A percentile compares a stretch with the other conserved stretches of the same genome.
These are phyloP conservation scores for Dalbergia cochinchinensis DNA, from an alignment of 306 rosid genomes.

Conservation along the genomic window DNA sequence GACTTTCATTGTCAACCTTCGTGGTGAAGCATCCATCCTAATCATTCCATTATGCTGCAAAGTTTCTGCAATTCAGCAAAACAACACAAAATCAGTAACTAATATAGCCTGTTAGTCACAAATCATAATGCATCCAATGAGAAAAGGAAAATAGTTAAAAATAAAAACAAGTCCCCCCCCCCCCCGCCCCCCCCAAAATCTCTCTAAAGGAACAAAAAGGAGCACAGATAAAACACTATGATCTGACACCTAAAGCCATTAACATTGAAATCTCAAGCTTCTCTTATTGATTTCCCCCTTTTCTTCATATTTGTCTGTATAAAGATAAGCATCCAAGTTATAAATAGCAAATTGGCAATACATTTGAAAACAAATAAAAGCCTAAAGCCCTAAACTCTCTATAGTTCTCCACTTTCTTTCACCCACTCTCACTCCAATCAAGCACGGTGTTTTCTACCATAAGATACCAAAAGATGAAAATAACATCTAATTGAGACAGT, in stretches of 20 bases:
- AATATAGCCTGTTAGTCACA: not conserved
- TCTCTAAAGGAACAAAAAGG: not conserved
- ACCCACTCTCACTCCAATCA: not conserved
- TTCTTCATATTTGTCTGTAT: not conserved
- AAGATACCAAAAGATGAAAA: not conserved
- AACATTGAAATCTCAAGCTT: constrained; percentile 7
- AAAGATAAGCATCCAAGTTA: constrained; percentile 6
- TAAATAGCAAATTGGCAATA: not conserved
- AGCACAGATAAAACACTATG: not conserved
- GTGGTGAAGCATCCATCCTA: constrained; percentile 41
- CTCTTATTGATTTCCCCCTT: not conserved
- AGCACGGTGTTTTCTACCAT: not conserved
- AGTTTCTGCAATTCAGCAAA: constrained; percentile 51
- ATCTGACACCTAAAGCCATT: constrained; percentile 12
- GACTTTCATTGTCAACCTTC: constrained; percentile 41
- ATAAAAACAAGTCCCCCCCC: too few relatives aligned
- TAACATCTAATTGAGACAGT: not conserved
- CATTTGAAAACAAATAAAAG: not conserved
- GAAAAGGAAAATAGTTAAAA: not conserved
- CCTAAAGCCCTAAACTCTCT: not conserved
- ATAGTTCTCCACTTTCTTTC: not conserved
- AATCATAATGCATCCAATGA: constrained; percentile 16
- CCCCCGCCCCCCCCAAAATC: too few relatives aligned
- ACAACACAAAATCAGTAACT: constrained; percentile 27
- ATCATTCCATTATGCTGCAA: constrained; percentile 19